Base-by-base conservation (phyloP, 2,329 filamentous ascomycete genomes). In the Neopestalotiopsis rosae region DNA sequence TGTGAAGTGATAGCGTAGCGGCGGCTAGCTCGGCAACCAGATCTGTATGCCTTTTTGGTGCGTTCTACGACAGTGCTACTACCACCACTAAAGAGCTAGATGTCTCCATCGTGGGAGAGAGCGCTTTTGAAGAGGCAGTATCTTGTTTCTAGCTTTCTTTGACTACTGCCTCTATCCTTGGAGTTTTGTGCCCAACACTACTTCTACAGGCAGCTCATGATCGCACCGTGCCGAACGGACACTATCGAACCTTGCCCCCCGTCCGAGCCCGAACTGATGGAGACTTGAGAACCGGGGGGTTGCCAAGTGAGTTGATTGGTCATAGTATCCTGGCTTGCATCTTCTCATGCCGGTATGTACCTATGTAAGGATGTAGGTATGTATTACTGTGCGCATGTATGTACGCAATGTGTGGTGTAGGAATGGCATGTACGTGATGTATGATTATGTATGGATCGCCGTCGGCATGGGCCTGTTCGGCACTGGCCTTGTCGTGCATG, bases 201-300 rank as follows among this genome's bases (percentile, higher is more conserved):
- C 5, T 38, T 56, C 10, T 30, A 52, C 45, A 52, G 32, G 65
- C 32, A 13, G 24, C 63, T 67, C 71, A 63, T 71, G 73, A 73
- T 69, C 71, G 71, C 69, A 75, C 71, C 72, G 74, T 74, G 72
- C 76, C 74, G 74, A 73, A 69, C 71, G 71, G 74, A 64, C 70
- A 69, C 73, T 74, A 72, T 71, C 72, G 67, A 67, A 67, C 66
- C 66, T 67, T 67, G 65, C 65, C 13, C 45, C 14, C 45, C 32
- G 56, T 61, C 20, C 38, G 30, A 61, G 38, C 57, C 28, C 58
- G 38, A 62, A 67, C 40, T 28, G 66, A 28, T 61, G 57, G 66
- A 63, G 57, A 56, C 40, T 28, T 20, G n/a, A 62, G 34, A n/a
- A 34, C 32, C 17, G 45, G 45, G 45, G 42, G 45, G 14, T 4